Evolutionary conservation across 2,329 filamentous ascomycete genomes (phyloP), one percentile per base, ranked within the genome.

Genomic region (Aspergillus caelatus): DNA sequence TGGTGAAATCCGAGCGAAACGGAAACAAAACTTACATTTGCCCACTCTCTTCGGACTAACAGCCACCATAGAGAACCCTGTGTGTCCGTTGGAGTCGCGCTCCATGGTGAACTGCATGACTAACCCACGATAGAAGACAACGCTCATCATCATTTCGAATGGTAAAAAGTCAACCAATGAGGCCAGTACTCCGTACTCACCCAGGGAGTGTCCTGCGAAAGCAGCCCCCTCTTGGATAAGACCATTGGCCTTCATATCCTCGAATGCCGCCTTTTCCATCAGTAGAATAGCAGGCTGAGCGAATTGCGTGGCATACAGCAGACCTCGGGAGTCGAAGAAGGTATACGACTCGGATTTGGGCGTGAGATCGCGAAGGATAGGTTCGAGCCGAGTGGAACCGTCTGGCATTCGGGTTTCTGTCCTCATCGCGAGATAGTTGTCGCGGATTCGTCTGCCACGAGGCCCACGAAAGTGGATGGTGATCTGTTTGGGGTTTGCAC

Each of bases 81-180:
- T 97, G 61, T 95, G 91, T 41, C 95, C 95, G 68, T 88, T 84
- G 63, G 90, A 94, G 78, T 99, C 95, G 77, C 95, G 93, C 84
- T 98, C 95, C 68, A 99, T 95, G 26, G 95, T 95, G 54, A 98
- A 95, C 82, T 99, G 95, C 95, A 99, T 99, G 26, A 95, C 99
- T 74, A 99, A 84, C 75, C 95, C 95, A 79, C 95, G 93, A 84
- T 99, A 99, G 86, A 99, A 99, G 61, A 99, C 23, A 5, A 48
- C 21, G 3, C 23, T 26, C 45, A 48, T 48, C 21, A 48, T 23
- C 21, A 26, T 26, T 14, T 26, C 21, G 7, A 48, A 26, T 1
- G 45, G 45, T 12, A 48, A 2, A 23, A 48, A 48, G 21, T 26
- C 45, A 14, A 16, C 21, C 11, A 48, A 9, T 1, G 45, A 23